phyloP scores from a whole-genome alignment of 2,329 filamentous ascomycete genomes.

The Sclerotinia nivalis region DNA sequence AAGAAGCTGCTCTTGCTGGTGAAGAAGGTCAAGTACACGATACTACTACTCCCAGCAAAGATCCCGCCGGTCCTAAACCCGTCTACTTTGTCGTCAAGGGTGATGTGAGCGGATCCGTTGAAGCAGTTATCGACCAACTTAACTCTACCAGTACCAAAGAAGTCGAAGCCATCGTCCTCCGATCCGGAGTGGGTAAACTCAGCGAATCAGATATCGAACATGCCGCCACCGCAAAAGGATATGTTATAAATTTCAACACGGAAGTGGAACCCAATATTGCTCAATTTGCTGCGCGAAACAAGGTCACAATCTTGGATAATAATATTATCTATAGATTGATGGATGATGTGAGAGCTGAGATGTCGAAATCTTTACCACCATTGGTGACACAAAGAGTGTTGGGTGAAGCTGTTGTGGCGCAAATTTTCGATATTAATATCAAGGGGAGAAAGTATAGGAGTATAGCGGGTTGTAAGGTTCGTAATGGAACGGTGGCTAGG shows the following conservation, averaged over 20 bases:
- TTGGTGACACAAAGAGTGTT: constrained; percentile 68
- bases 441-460: constrained; percentile 69
- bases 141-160: constrained; percentile 81
- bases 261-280: constrained; percentile 66
- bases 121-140: constrained; percentile 80
- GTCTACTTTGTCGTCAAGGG: constrained; percentile 88
- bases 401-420: constrained; percentile 83
- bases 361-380: constrained; percentile 71
- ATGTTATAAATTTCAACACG: constrained; percentile 86
- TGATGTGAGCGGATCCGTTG: constrained; percentile 90
- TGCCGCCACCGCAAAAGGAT: constrained; percentile 72
- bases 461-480: constrained; percentile 84
- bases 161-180: constrained; percentile 73
- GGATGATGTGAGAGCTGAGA: constrained; percentile 67
- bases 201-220: constrained; percentile 88
- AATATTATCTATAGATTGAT: constrained; percentile 82
- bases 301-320: constrained; percentile 79
- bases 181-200: constrained; percentile 74
- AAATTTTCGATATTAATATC: constrained; percentile 81
- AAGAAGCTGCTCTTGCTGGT: constrained; percentile 45
- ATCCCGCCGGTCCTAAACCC: constrained; percentile 49
- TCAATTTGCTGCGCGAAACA: constrained; percentile 66
- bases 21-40: constrained; percentile 40
- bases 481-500: constrained; percentile 72
- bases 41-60: constrained; percentile 24